A percentile compares a stretch with the other conserved stretches of the same genome.
These are phyloP conservation scores for Hyphodiscus hymeniophilus DNA, from an alignment of 495 filamentous ascomycete genomes.

Conservation along the genomic window DNA sequence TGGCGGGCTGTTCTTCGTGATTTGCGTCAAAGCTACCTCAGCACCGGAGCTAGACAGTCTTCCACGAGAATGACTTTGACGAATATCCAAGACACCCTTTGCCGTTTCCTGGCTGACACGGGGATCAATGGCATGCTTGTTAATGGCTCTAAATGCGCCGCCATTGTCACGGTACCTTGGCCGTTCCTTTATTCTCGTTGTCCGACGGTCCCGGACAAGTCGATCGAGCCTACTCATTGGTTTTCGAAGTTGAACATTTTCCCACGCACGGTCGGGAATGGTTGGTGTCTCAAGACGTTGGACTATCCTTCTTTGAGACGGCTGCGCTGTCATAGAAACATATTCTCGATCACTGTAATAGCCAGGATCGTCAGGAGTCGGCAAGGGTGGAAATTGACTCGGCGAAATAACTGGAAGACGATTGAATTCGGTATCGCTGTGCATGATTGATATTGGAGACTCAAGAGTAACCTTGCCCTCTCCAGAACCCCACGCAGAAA, in stretches of 20 bases:
- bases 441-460: conserved; percentile 13
- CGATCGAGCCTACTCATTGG: conserved; percentile 17
- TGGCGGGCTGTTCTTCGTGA: conserved; percentile 17
- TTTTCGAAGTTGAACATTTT: conserved; percentile 24
- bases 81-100: conserved; percentile 27
- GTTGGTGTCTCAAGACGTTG: neutral
- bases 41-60: conserved; percentile 26
- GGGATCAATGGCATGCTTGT: conserved; percentile 30
- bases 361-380: conserved; percentile 16
- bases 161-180: conserved; percentile 39
- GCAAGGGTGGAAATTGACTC: conserved; percentile 5
- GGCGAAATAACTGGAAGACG: neutral
- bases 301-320: conserved; percentile 11
- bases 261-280: conserved; percentile 15
- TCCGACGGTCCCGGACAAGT: conserved; percentile 29
- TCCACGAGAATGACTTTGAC: conserved; percentile 23
- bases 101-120: conserved; percentile 19
- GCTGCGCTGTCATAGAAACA: conserved; percentile 15
- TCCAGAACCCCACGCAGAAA: conserved; percentile 18
- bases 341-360: conserved; percentile 24
- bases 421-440: conserved; percentile 9
- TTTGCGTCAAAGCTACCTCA: conserved; percentile 18
- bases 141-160: conserved; percentile 37
- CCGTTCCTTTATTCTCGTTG: conserved; percentile 31
- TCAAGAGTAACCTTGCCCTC: conserved; percentile 11